Evolutionary conservation across 768 basidiomycete species (phyloP).

Genomic region (Terana coerulea): DNA sequence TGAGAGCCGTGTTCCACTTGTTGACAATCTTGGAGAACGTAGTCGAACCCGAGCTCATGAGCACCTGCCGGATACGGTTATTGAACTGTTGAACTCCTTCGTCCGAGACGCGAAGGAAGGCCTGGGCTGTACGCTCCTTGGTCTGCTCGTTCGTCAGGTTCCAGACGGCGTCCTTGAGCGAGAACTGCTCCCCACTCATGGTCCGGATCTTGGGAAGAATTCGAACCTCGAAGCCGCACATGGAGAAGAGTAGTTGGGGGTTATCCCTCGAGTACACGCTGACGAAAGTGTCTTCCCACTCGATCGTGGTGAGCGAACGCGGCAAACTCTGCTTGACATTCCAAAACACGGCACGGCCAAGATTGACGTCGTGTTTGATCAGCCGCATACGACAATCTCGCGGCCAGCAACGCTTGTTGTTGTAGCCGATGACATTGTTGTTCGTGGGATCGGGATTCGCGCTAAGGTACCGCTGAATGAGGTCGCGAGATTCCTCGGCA

Average conservation of each 20-base stretch:
- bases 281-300: conserved; percentile 98
- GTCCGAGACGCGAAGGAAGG: conserved; percentile 96
- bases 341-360: conserved; percentile 98
- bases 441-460: conserved; percentile 98
- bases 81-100: conserved; percentile 97
- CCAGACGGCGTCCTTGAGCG: conserved; percentile 94
- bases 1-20: conserved; percentile 96
- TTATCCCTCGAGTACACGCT: conserved; percentile 98
- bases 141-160: conserved; percentile 96
- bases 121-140: conserved; percentile 96
- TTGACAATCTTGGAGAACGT: conserved; percentile 99
- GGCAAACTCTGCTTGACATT: conserved; percentile 98
- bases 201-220: conserved; percentile 96
- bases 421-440: conserved; percentile 98
- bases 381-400: conserved; percentile 98
- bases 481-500: conserved; percentile 94
- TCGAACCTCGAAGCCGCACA: conserved; percentile 98
- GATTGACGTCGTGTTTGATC: conserved; percentile 99
- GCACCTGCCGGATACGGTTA: conserved; percentile 92
- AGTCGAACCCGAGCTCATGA: conserved; percentile 98
- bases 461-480: conserved; percentile 96
- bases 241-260: conserved; percentile 95
- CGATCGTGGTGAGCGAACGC: conserved; percentile 94
- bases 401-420: conserved; percentile 99
- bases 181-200: conserved; percentile 95